Base-by-base conservation (phyloP, 352 stramenopile species). In the Aphanomyces astaci region DNA sequence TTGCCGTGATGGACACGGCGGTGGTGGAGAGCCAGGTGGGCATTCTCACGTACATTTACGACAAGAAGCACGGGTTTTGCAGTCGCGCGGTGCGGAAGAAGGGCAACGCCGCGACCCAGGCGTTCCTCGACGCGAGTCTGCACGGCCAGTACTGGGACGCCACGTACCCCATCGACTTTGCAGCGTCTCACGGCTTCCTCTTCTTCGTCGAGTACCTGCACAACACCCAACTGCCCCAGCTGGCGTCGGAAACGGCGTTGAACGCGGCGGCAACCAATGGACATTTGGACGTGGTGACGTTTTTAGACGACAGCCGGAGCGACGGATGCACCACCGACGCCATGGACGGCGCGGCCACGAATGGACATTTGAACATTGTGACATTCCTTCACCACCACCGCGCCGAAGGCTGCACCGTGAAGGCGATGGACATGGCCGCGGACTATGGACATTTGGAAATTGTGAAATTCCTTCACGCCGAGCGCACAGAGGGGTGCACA, bases 231-330 rank as follows among this genome's bases (percentile, higher is more conserved):
- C 22, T 7, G 4, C 19, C 30, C 31, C 0, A 64, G 13, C 24
- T 45, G 9, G 32, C 32, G 10, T 25, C 56, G 7, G 22, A 45
- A 31, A 46, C 27, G 32, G 72, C 72, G n/a, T 76, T 80, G 67
- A 70, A 80, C 52, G 56, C 73, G 36, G 73, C 75, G 0, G 73
- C 75, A 9, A 66, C 64, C 11, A 64, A 75, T n/a, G 68, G 73
- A 0, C 66, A 77, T 48, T 74, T 79, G 5, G 71, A 80, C 22
- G 43, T 80, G 19, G 65, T 71, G 9, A 28, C 13, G 7, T 71
- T 45, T 56, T 54, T 71, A 4, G 36, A 71, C 40, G n/a, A 33
- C 9, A 5, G 45, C 19, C 57, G 65, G 3, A 32, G 15, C n/a
- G 57, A 71, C 46, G 57, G 57, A 19, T 71, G 65, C 54, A 66